phyloP scores from a whole-genome alignment of 202 grass and related monocot species.

The Brachypodium distachyon region DNA sequence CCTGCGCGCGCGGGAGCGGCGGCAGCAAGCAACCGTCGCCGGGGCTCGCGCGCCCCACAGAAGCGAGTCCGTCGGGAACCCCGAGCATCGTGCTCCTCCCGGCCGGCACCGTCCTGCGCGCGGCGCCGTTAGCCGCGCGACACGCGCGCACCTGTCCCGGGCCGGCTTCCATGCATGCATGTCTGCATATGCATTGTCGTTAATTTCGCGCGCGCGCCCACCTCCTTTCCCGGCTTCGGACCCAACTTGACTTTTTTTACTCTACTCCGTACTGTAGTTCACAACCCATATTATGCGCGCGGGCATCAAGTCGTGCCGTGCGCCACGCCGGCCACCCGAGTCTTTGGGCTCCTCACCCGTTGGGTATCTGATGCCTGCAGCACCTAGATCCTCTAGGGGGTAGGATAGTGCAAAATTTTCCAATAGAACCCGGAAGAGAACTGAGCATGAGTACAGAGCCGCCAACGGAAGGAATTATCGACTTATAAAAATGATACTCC shows the following conservation, averaged over 20 bases:
- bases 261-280: not conserved
- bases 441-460: too few species aligned
- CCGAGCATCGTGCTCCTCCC: constrained; percentile 10
- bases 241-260: not conserved
- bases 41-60: not conserved
- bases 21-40: constrained; percentile 2
- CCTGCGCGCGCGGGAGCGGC: too few species aligned
- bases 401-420: not conserved
- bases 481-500: too few species aligned
- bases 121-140: not conserved
- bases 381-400: not conserved
- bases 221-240: not conserved
- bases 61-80: not conserved
- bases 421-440: not conserved
- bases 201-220: not conserved
- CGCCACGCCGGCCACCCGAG: not conserved
- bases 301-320: not conserved
- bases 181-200: too few species aligned
- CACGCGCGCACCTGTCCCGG: not conserved
- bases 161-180: too few species aligned
- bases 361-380: too few species aligned
- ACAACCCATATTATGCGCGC: not conserved
- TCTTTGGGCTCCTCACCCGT: not conserved
- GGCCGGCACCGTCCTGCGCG: not conserved
- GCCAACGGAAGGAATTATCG: too few species aligned